These are phyloP conservation scores for Apophysomyces sp. DNA, from an alignment of 371 early-diverging fungal species.

Conservation along the genomic window DNA sequence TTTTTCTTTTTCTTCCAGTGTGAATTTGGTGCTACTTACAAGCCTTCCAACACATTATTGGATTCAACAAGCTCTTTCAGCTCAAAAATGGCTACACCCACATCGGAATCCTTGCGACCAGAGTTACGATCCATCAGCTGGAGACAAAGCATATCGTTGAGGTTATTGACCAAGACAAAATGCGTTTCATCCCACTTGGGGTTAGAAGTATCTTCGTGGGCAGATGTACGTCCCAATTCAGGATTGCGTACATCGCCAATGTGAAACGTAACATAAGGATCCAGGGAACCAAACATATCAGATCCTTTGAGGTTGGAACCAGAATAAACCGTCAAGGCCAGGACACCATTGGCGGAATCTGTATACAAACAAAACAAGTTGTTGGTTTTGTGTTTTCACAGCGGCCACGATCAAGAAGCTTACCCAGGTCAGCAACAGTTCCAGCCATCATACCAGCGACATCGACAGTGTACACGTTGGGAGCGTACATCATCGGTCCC, in stretches of 20 bases:
- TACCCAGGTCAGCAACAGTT: conserved; percentile 42
- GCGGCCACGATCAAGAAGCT: neutral
- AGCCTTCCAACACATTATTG: conserved; percentile 28
- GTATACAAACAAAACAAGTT: neutral
- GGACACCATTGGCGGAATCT: conserved; percentile 80
- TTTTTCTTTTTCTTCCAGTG: too few relatives aligned
- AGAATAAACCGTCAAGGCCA: conserved; percentile 73
- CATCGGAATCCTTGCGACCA: conserved; percentile 36
- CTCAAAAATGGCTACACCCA: conserved; percentile 57
- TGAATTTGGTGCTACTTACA: conserved; percentile 31
- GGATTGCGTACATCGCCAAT: conserved; percentile 63
- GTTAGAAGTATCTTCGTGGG: conserved; percentile 54
- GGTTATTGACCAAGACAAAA: conserved; percentile 40
- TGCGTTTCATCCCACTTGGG: conserved; percentile 50
- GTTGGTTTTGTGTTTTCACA: neutral
- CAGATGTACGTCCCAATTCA: conserved; percentile 61
- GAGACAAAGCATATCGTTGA: conserved; percentile 30
- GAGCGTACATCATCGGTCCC: conserved; percentile 85
- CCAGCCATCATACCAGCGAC: conserved; percentile 84
- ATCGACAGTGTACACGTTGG: conserved; percentile 82
- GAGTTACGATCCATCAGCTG: conserved; percentile 49
- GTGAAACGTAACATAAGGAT: conserved; percentile 81
- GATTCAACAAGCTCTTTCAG: conserved; percentile 55
- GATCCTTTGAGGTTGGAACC: conserved; percentile 81
- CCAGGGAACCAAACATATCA: conserved; percentile 83